Evolutionary conservation across 2,329 filamentous ascomycete species (phyloP).

Genomic region (Exophiala viscosa): DNA sequence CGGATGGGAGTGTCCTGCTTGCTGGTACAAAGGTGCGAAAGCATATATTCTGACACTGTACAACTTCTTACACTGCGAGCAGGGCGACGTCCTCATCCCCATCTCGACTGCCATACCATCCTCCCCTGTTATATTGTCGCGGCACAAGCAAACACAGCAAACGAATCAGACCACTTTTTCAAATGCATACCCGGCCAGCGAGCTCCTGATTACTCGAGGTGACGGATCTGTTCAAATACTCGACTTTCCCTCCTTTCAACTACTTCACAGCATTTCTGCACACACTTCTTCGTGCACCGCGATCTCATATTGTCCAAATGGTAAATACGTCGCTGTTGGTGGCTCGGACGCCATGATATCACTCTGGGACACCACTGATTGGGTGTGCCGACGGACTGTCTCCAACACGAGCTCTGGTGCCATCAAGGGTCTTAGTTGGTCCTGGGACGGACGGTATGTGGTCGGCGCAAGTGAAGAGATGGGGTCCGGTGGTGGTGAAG

Average conservation of each 20-base stretch:
- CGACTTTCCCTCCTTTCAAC: conserved; percentile 44
- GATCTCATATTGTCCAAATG: conserved; percentile 44
- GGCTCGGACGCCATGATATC: conserved; percentile 49
- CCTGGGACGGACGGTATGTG: conserved; percentile 49
- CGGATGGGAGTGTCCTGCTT: conserved; percentile 45
- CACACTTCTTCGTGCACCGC: conserved; percentile 49
- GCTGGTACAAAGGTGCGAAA: conserved; percentile 45
- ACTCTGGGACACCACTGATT: conserved; percentile 51
- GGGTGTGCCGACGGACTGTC: conserved; percentile 48
- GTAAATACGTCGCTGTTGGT: conserved; percentile 48
- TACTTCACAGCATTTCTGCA: conserved; percentile 45
- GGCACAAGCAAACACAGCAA: conserved; percentile 44
- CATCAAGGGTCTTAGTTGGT: conserved; percentile 48
- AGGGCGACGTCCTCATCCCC: conserved; percentile 48
- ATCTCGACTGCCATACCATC: conserved; percentile 42
- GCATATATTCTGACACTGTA: background rate
- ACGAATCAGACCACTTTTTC: conserved; percentile 50
- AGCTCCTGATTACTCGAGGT: conserved; percentile 52
- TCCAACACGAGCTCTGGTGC: conserved; percentile 44
- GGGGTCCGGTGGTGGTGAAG: conserved; percentile 36
- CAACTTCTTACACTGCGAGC: conserved; percentile 5
- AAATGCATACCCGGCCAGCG: conserved; percentile 40
- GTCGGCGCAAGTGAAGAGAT: conserved; percentile 48
- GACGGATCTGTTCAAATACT: conserved; percentile 49
- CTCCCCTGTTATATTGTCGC: conserved; percentile 37